A percentile compares a stretch with the other conserved stretches of the same genome.
Evolutionary conservation across 2,329 filamentous ascomycete genomes (phyloP).

Genomic region (Cytospora leucostoma): DNA sequence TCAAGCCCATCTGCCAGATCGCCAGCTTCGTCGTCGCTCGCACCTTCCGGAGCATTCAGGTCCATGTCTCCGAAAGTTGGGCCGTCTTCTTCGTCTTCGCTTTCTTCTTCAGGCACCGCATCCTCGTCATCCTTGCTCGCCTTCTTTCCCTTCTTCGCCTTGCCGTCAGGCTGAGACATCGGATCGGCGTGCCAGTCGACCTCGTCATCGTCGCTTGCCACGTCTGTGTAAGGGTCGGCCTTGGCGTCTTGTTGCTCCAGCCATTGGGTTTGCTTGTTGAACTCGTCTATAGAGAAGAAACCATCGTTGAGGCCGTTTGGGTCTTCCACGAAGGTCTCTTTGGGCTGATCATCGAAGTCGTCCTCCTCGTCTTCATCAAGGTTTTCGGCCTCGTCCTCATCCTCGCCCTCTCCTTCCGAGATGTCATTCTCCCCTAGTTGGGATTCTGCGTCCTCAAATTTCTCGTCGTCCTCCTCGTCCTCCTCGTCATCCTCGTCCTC

Average conservation of each 20-base stretch:
- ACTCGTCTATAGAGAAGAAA: constrained; percentile 96
- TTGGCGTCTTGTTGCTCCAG: constrained; percentile 83
- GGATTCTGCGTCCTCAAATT: constrained; percentile 37
- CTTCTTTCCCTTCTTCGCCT: constrained; percentile 37
- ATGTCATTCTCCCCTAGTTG: constrained; percentile 32
- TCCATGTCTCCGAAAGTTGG: constrained; percentile 83
- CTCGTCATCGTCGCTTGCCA: constrained; percentile 79
- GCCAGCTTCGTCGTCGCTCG: constrained; percentile 62
- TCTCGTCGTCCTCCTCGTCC: constrained; percentile 39
- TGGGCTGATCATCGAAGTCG: constrained; percentile 48
- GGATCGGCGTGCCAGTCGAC: constrained; percentile 87
- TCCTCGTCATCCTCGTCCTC: constrained; percentile 30
- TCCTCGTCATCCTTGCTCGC: constrained; percentile 36
- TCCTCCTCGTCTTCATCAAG: constrained; percentile 42
- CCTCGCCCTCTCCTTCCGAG: constrained; percentile 35
- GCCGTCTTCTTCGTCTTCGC: constrained; percentile 72
- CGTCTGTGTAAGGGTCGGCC: constrained; percentile 73
- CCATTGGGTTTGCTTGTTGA: constrained; percentile 90
- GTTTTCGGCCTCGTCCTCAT: constrained; percentile 37
- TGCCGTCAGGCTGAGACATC: constrained; percentile 42
- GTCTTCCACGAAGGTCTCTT: constrained; percentile 67
- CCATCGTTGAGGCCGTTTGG: constrained; percentile 89
- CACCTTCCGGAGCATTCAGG: constrained; percentile 71
- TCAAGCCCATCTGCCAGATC: constrained; percentile 53
- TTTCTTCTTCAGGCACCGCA: constrained; percentile 40